phyloP scores from a whole-genome alignment of 1,284 basidiomycete genomes.

The Ceratobasidium papillatum region DNA sequence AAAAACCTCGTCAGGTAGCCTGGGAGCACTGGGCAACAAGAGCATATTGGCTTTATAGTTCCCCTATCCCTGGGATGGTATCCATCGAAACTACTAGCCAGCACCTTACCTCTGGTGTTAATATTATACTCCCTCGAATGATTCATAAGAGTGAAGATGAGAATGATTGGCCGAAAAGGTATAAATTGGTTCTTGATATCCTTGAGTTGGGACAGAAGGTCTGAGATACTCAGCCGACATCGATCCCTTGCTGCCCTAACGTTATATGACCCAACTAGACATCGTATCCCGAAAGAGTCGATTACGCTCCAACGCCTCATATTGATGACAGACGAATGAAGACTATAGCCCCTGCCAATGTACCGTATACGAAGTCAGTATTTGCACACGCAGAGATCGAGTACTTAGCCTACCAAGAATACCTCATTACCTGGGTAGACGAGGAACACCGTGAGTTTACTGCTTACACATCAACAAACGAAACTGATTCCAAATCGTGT shows the following conservation, averaged over 20 bases:
- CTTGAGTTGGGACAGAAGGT: neutral
- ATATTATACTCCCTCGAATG: neutral
- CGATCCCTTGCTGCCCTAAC: neutral
- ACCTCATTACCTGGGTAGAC: neutral
- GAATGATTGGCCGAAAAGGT: neutral
- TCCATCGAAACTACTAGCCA: neutral
- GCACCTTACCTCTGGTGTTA: neutral
- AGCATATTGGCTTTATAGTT: neutral
- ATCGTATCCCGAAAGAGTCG: neutral
- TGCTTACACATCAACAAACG: no score
- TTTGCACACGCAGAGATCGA: neutral
- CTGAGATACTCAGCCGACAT: neutral
- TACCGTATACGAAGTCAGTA: neutral
- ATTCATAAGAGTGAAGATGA: neutral
- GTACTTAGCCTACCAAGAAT: neutral
- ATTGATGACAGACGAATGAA: neutral
- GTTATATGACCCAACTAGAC: neutral
- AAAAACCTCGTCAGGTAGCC: neutral
- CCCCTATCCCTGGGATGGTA: neutral
- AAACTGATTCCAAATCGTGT: neutral
- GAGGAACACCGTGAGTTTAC: slow-evolving; percentile 2
- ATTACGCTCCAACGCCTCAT: neutral
- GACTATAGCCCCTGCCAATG: neutral
- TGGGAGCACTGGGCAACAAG: neutral
- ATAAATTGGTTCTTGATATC: neutral